Evolutionary conservation across 371 early-diverging fungal genomes (phyloP).

Genomic region (Mucor mucedo): DNA sequence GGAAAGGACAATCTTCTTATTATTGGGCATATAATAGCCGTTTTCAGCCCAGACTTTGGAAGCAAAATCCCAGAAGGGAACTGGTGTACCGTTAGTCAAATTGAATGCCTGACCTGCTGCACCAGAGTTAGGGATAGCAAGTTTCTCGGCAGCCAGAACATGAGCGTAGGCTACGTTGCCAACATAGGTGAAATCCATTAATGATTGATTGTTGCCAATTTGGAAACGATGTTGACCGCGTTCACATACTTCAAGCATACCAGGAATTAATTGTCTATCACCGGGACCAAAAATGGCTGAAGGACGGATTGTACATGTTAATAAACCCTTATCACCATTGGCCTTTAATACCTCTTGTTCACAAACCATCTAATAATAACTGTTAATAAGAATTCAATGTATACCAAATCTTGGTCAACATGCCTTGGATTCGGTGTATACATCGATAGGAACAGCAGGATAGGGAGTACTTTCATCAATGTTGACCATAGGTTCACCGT

Average conservation of each 20-base stretch:
- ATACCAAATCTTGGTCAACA: not conserved
- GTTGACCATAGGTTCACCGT: slow-evolving; percentile 78
- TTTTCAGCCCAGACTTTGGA: slow-evolving; percentile 68
- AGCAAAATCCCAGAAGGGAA: slow-evolving; percentile 92
- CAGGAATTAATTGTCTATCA: slow-evolving; percentile 84
- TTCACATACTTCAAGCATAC: slow-evolving; percentile 75
- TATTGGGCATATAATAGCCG: slow-evolving; percentile 52
- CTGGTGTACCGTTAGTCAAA: slow-evolving; percentile 91
- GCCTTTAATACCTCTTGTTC: slow-evolving; percentile 84
- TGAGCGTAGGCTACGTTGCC: slow-evolving; percentile 93
- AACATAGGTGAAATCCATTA: slow-evolving; percentile 94
- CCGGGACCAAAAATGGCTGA: slow-evolving; percentile 95
- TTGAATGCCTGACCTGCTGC: slow-evolving; percentile 80
- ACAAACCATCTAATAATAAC: slow-evolving; percentile 61
- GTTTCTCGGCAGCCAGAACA: slow-evolving; percentile 83
- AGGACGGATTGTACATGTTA: slow-evolving; percentile 85
- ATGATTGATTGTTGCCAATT: slow-evolving; percentile 85
- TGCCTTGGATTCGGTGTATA: slow-evolving; percentile 92
- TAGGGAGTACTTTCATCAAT: slow-evolving; percentile 82
- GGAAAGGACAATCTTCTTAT: slow-evolving; percentile 53
- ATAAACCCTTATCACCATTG: slow-evolving; percentile 70
- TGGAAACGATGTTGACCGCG: slow-evolving; percentile 78
- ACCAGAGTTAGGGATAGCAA: slow-evolving; percentile 50
- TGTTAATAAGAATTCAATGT: not conserved
- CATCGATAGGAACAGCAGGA: slow-evolving; percentile 79